These are phyloP conservation scores for Meyerozyma athensensis DNA, from an alignment of 1,139 yeast species.

Conservation along the genomic window DNA sequence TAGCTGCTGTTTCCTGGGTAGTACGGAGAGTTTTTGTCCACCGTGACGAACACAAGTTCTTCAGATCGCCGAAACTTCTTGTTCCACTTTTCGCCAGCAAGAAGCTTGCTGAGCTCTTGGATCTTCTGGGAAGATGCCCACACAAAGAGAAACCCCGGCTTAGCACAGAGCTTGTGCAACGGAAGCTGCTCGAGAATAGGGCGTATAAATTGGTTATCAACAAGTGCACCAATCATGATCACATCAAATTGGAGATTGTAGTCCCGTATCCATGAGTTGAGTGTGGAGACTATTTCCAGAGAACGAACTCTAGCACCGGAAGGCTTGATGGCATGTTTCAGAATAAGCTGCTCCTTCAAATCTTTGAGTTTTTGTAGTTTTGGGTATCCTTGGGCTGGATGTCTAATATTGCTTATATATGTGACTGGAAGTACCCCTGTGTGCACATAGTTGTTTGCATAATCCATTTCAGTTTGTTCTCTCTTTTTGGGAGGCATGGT, in stretches of 20 bases:
- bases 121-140: conserved; percentile 82
- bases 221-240: conserved; percentile 83
- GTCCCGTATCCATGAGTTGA: conserved; percentile 56
- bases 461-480: conserved; percentile 48
- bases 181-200: conserved; percentile 64
- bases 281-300: conserved; percentile 48
- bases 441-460: conserved; percentile 63
- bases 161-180: conserved; percentile 65
- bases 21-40: conserved; percentile 54
- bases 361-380: conserved; percentile 64
- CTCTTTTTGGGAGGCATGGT: not conserved
- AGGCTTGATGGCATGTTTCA: conserved; percentile 52
- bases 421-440: conserved; percentile 54
- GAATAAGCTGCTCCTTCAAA: conserved; percentile 50
- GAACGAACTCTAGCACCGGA: conserved; percentile 58
- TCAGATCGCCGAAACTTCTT: conserved; percentile 84
- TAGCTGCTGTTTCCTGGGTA: conserved; percentile 41
- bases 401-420: conserved; percentile 58
- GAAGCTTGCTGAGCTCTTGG: conserved; percentile 52
- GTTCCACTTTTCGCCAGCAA: conserved; percentile 58
- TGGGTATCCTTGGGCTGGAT: conserved; percentile 81
- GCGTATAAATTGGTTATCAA: conserved; percentile 62
- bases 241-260: conserved; percentile 72
- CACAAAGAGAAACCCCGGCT: conserved; percentile 79
- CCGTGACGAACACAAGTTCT: conserved; percentile 69